Evolutionary conservation across 1,284 basidiomycete genomes (phyloP).

Genomic region (Pterulicium gracile): DNA sequence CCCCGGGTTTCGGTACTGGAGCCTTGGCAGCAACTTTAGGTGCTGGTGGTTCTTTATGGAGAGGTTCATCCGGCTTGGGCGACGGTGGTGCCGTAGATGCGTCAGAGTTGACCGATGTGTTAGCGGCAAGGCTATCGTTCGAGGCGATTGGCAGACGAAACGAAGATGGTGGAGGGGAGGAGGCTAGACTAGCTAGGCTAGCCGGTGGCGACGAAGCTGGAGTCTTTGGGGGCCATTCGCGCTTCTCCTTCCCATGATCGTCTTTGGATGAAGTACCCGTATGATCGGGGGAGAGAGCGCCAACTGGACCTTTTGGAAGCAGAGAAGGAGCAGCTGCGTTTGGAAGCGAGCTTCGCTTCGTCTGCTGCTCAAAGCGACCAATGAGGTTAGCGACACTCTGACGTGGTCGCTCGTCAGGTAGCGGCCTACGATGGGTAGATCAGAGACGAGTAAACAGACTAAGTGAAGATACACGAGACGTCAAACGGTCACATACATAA

Average conservation of each 20-base stretch:
- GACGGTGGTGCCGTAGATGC: slow-evolving; percentile 12
- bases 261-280: slow-evolving; percentile 53
- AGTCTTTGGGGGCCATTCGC: slow-evolving; percentile 65
- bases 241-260: slow-evolving; percentile 53
- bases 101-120: no score
- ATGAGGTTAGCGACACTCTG: slow-evolving; percentile 76
- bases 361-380: slow-evolving; percentile 70
- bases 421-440: slow-evolving; percentile 39
- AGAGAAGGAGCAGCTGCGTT: slow-evolving; percentile 4
- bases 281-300: slow-evolving; percentile 44
- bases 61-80: slow-evolving; percentile 13
- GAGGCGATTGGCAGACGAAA: no score
- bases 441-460: slow-evolving; percentile 4
- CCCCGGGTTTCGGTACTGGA: neutral
- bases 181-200: slow-evolving; percentile 7
- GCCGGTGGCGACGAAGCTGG: slow-evolving; percentile 13
- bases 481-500: no score
- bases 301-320: slow-evolving; percentile 21
- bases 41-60: slow-evolving; percentile 12
- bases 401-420: slow-evolving; percentile 75
- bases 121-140: no score
- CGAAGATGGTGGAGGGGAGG: slow-evolving; percentile 12
- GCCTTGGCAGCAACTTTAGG: slow-evolving; percentile 13
- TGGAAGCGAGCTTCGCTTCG: slow-evolving; percentile 38
- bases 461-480: no score